Evolutionary conservation across 805 yeast genomes (phyloP), one percentile per base, ranked within the genome.

Genomic region (Kuraishia capsulata): DNA sequence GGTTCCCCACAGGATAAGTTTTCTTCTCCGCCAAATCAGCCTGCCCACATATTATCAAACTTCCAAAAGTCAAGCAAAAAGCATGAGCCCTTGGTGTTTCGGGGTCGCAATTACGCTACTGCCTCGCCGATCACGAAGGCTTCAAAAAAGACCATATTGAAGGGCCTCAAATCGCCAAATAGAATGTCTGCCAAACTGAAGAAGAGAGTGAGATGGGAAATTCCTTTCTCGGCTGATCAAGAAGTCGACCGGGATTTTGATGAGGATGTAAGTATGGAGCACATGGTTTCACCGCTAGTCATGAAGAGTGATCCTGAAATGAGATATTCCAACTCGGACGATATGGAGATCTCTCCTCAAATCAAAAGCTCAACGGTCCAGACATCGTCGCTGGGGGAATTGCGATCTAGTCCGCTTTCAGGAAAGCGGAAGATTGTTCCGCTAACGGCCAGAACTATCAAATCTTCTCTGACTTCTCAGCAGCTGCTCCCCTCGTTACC

Each of bases 141-240:
- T 6, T 8, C 31, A 11, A 6, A 17, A 6, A 28, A 28, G 31
- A 28, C 31, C 8, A 28, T 28, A 5, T 14, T 28, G 13, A 28
- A 28, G 17, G 31, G 31, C 8, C 17, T 28, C 17, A 28, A 28
- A 13, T 28, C 31, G 14, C 31, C 31, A 8, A 24, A 24, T 24
- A 28, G 31, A 9, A 28, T 6, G 14, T 5, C 17, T 5, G 14
- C 17, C 17, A 28, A 28, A 13, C 13, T 14, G 17, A 28, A 20
- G 33, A 26, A 26, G 33, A 28, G 14, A n/a, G 31, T 38, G 20
- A 5, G 38, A n/a, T 28, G 36, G 38, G 32, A 31, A 17, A 19
- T 38, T 18, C 24, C 32, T 5, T 13, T 17, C 31, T 9, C 11
- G 26, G n/a, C n/a, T n/a, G n/a, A n/a, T n/a, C n/a, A n/a, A n/a